Percentiles rank a stretch among this genome's conserved stretches.
Evolutionary conservation across 441 rosid species (phyloP).

Genomic region (Jatropha podagrica): DNA sequence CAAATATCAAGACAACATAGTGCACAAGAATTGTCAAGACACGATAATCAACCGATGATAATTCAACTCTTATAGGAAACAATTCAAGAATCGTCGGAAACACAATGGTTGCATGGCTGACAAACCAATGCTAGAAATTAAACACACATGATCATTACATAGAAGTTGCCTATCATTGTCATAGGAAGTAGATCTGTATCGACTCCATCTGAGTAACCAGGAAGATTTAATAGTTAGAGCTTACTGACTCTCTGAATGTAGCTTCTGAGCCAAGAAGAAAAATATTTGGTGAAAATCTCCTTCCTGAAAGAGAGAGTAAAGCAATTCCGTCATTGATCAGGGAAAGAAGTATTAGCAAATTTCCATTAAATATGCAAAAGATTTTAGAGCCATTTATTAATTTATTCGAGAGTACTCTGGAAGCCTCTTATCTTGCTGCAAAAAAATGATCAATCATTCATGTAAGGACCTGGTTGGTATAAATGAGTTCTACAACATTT

Average conservation of each 20-base stretch:
- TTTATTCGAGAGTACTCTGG: background rate
- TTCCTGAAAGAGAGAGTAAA: slow-evolving; percentile 46
- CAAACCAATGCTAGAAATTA: background rate
- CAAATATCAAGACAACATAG: too few relatives aligned
- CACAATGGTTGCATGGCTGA: too few relatives aligned
- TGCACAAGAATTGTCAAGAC: too few relatives aligned
- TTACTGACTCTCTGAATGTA: slow-evolving; percentile 37
- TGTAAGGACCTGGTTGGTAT: too few relatives aligned
- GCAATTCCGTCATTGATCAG: background rate
- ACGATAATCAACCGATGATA: too few relatives aligned
- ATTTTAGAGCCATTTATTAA: background rate
- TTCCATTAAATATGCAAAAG: background rate
- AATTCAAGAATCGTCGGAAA: too few relatives aligned
- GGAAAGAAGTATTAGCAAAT: background rate
- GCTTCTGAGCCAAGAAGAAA: slow-evolving; percentile 88
- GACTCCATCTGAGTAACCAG: background rate
- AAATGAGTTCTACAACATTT: too few relatives aligned
- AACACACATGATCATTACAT: background rate
- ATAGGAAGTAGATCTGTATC: background rate
- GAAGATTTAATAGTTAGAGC: background rate
- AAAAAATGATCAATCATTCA: background rate
- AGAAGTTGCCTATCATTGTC: background rate
- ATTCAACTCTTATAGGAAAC: too few relatives aligned
- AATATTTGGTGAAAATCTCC: slow-evolving; percentile 93
- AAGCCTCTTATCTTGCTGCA: background rate